These are phyloP conservation scores for Nannochloropsis gaditana DNA, from an alignment of 108 stramenopile species.

Conservation along the genomic window DNA sequence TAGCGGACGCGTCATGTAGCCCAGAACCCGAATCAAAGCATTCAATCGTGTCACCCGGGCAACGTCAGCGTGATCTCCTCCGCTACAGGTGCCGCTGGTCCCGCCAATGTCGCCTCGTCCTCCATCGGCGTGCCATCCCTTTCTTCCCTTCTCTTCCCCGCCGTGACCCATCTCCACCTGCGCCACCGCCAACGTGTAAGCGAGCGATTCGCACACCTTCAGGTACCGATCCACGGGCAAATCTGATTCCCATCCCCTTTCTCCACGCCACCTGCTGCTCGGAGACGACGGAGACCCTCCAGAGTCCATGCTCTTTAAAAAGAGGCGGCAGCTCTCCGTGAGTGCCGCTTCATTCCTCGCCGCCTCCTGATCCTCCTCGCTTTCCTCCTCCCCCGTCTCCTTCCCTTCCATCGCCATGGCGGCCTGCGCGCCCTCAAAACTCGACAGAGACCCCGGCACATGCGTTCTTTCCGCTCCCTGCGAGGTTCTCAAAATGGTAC, in stretches of 20 bases:
- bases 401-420: neutral
- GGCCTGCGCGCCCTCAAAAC: neutral
- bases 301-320: neutral
- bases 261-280: neutral
- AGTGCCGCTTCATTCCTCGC: neutral
- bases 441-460: too few species aligned
- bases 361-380: neutral
- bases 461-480: too few species aligned
- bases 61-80: neutral
- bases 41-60: neutral
- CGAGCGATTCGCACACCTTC: neutral
- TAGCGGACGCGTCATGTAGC: neutral
- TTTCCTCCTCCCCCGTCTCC: neutral
- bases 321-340: neutral
- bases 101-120: neutral
- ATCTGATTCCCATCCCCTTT: neutral
- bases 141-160: neutral
- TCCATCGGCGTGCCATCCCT: neutral
- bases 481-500: too few species aligned
- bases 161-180: neutral
- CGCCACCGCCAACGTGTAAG: neutral
- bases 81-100: neutral
- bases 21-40: neutral
- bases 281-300: neutral
- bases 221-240: neutral